Percentiles rank a stretch among this genome's conserved stretches.
Evolutionary conservation across 768 basidiomycete species (phyloP).

Genomic region (Boletus pseudopeckii): DNA sequence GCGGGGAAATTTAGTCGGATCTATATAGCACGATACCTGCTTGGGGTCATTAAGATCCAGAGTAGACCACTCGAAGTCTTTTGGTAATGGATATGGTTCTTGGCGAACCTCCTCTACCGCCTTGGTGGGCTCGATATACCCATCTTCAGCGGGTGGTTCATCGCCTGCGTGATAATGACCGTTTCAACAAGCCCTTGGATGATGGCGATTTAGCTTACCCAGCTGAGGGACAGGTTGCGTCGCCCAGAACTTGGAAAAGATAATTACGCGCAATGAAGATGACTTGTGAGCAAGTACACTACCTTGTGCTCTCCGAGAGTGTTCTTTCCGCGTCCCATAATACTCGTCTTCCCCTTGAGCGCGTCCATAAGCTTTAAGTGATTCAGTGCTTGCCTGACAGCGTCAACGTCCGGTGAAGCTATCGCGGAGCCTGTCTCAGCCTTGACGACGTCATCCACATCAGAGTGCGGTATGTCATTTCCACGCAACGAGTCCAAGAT

Average conservation of each 20-base stretch:
- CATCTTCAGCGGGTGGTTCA: slow-evolving; percentile 66
- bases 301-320: slow-evolving; percentile 90
- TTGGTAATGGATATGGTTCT: slow-evolving; percentile 83
- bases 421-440: slow-evolving; percentile 46
- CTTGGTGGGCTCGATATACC: slow-evolving; percentile 83
- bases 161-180: slow-evolving; percentile 45
- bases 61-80: slow-evolving; percentile 88
- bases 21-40: slow-evolving; percentile 46
- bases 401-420: slow-evolving; percentile 55
- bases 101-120: slow-evolving; percentile 77
- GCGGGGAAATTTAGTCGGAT: not conserved
- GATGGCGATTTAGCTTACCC: slow-evolving; percentile 39
- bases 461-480: slow-evolving; percentile 52
- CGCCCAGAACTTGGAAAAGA: slow-evolving; percentile 75
- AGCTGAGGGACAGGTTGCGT: slow-evolving; percentile 96
- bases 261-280: slow-evolving; percentile 8
- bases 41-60: slow-evolving; percentile 74
- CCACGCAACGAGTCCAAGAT: slow-evolving; percentile 47
- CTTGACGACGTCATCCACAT: slow-evolving; percentile 66
- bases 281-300: slow-evolving; percentile 17
- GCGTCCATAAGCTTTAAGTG: slow-evolving; percentile 85
- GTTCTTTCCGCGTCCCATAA: slow-evolving; percentile 74
- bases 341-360: slow-evolving; percentile 73
- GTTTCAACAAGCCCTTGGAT: not conserved
- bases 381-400: slow-evolving; percentile 65